Percentiles rank a stretch among this genome's conserved stretches.
These are phyloP conservation scores for Malus hybrid DNA, from an alignment of 331 rosid genomes.

Conservation along the genomic window DNA sequence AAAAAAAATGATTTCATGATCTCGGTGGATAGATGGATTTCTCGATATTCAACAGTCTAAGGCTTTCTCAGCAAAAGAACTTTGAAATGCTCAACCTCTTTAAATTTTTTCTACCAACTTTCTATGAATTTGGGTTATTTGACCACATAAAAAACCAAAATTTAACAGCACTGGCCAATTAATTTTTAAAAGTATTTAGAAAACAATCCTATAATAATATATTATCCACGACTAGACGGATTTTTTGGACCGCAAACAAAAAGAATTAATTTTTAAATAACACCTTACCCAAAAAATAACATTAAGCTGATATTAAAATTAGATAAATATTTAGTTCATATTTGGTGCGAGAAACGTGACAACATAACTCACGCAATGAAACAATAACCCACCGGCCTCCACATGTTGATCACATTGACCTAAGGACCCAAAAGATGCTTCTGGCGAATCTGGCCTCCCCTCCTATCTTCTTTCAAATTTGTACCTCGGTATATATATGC, in stretches of 20 bases:
- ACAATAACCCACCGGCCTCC: slow-evolving; percentile 11
- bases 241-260: background rate
- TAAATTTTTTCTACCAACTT: slow-evolving; percentile 14
- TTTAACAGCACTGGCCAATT: slow-evolving; percentile 2
- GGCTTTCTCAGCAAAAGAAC: background rate
- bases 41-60: background rate
- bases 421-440: slow-evolving; percentile 12
- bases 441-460: background rate
- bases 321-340: background rate
- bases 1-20: slow-evolving; percentile 1
- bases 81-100: slow-evolving; percentile 7
- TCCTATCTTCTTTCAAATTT: background rate
- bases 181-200: background rate
- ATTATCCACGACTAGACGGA: no score
- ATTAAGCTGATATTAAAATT: slow-evolving; percentile 3
- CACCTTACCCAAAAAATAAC: slow-evolving; percentile 15
- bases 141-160: background rate
- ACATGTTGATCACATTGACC: slow-evolving; percentile 20
- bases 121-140: slow-evolving; percentile 3
- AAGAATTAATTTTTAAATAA: background rate
- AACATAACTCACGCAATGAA: slow-evolving; percentile 23
- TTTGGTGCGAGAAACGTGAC: slow-evolving; percentile 27
- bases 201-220: no score
- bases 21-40: background rate
- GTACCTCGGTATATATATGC: background rate